Conservation (phyloP, 139 green algal genomes). For the Raphidocelis subcapitata region DNA sequence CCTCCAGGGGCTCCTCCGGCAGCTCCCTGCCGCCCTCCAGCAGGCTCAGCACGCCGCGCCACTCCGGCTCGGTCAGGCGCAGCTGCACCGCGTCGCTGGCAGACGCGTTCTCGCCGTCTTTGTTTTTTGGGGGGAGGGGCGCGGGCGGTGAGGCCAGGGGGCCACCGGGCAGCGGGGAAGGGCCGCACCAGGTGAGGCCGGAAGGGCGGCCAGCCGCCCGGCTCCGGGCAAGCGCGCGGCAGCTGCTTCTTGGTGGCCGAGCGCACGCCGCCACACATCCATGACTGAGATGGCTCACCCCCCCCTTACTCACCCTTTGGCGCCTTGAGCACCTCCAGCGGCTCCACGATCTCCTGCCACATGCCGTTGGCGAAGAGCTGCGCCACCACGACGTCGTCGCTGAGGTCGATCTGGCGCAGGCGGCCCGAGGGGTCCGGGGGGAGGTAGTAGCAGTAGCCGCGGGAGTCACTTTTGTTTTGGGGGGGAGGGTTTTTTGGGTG, state of each 20-base stretch:
- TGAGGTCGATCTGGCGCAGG: slow-evolving; percentile 42
- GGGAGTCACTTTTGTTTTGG: slow-evolving; percentile 1
- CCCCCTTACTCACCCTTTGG: not conserved
- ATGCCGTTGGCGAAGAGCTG: slow-evolving; percentile 48
- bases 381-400: slow-evolving; percentile 48
- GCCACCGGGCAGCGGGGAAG: no score
- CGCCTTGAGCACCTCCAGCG: slow-evolving; percentile 5
- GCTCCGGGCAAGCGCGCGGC: no score
- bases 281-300: not conserved
- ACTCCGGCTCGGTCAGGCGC: slow-evolving; percentile 29
- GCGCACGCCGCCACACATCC: not conserved
- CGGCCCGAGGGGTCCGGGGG: not conserved
- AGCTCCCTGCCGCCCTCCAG: slow-evolving; percentile 1
- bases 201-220: no score
- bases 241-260: no score
- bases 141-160: not conserved
- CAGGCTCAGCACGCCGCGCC: slow-evolving; percentile 14
- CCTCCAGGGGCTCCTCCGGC: slow-evolving; percentile 22
- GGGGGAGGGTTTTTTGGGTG: no score
- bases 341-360: slow-evolving; percentile 44
- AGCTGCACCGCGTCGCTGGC: slow-evolving; percentile 19
- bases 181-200: no score
- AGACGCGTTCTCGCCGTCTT: not conserved
- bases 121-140: slow-evolving; percentile 4
- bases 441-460: slow-evolving; percentile 30